Base-by-base conservation (phyloP, 306 rosid species). In the Sicyos baderoa region DNA sequence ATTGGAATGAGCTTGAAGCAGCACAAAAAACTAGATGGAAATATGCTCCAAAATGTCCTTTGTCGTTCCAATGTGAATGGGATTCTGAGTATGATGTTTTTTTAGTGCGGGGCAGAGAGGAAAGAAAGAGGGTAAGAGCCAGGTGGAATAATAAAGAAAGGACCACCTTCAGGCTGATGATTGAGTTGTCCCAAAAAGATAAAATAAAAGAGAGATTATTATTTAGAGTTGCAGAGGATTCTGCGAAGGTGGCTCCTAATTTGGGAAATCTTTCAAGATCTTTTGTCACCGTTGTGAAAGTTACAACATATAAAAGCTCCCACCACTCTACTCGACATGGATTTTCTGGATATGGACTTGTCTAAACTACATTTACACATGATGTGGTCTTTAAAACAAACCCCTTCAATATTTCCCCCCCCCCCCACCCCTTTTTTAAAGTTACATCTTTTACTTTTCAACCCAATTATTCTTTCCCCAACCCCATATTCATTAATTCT, bases 221-320 rank as follows among this genome's bases (percentile, higher is more conserved):
- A 48, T 67, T 21, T 66, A 14, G 72, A 48, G 72, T 67, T 48
- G 45, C 44, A 47, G 51, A 67, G 72, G 72, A 67, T 56, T 48
- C 42, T 7, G 57, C 5, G 57, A 67, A 50, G 72, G 44, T 67
- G 57, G 72, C 72, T 23, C 57, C 72, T 48, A 67, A 22, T 67
- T 67, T 25, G 72, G 72, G 72, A 67, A 67, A 67, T 67, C 72
- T 67, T 67, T 48, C 22, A 67, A 67, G 72, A 67, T 67, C 50
- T 67, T 67, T 67, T 67, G 72, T 67, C 72, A 48, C 72, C 57
- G 55, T 48, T 67, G 72, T 67, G 72, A 67, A 67, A 67, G 72
- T 67, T 67, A 67, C 72, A 42, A 40, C 56, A 67, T 16, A 61
- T 23, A 67, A 67, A 47, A 47, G 72, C 72, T 67, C 45, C 72